A percentile compares a stretch with the other conserved stretches of the same genome.
phyloP scores from a whole-genome alignment of 2,329 filamentous ascomycete genomes.

The Pestalotiopsis sp. region DNA sequence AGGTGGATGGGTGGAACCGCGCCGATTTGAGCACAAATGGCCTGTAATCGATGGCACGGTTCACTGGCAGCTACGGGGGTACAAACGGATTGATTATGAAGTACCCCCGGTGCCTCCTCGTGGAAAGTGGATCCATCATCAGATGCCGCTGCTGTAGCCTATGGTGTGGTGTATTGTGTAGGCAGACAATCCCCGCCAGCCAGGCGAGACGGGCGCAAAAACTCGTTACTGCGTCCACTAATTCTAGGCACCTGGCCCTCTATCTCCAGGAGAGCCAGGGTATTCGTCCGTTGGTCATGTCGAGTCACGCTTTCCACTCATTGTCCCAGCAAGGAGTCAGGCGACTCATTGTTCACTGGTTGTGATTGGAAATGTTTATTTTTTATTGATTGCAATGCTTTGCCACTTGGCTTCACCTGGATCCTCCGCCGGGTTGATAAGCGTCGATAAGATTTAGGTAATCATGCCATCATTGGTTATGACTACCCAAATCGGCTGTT shows the following conservation, averaged over 20 bases:
- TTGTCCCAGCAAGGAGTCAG: neutral
- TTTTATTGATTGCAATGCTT: neutral
- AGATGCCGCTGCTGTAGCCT: too few species aligned
- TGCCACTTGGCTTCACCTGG: conserved; percentile 5
- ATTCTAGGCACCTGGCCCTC: neutral
- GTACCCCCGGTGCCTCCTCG: too few species aligned
- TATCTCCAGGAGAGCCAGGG: neutral
- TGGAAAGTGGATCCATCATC: too few species aligned
- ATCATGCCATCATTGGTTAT: neutral
- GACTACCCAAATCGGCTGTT: neutral
- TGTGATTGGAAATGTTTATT: neutral
- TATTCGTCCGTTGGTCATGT: neutral
- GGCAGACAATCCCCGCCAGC: too few species aligned
- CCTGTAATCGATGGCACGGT: too few species aligned
- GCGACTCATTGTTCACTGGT: neutral
- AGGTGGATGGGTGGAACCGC: neutral
- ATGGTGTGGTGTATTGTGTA: too few species aligned
- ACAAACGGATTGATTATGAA: too few species aligned
- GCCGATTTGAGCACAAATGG: too few species aligned
- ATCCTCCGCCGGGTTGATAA: neutral
- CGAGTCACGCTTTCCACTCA: conserved; percentile 2
- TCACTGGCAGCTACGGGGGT: too few species aligned
- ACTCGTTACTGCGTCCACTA: neutral
- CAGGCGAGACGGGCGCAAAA: neutral
- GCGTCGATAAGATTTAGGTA: neutral